A percentile compares a stretch with the other conserved stretches of the same genome.
Conservation (phyloP, 495 filamentous ascomycete species). For the Annulohypoxylon moriforme region DNA sequence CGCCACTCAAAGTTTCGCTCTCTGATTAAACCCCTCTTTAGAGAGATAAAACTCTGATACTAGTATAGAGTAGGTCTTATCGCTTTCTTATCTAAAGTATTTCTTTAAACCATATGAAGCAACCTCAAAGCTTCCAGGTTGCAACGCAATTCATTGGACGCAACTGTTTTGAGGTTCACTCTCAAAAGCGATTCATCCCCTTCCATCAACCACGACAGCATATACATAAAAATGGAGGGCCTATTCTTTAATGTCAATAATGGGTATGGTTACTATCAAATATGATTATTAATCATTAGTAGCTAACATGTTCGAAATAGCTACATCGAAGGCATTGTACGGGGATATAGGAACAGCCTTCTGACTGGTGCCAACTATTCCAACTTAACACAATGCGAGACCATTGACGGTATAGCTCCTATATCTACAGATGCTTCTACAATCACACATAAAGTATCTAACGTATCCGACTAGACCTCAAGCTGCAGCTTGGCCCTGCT, state of each 20-base stretch:
- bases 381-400: slow-evolving; percentile 98
- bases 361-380: slow-evolving; percentile 91
- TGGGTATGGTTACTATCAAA: slow-evolving; percentile 67
- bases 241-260: slow-evolving; percentile 96
- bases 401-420: slow-evolving; percentile 81
- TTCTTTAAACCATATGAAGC: slow-evolving; percentile 15
- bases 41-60: neutral
- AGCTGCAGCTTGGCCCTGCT: slow-evolving; percentile 93
- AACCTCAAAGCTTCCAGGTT: slow-evolving; percentile 34
- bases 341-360: slow-evolving; percentile 94
- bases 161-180: slow-evolving; percentile 29
- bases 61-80: neutral
- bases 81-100: slow-evolving; percentile 12
- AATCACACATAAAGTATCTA: slow-evolving; percentile 17
- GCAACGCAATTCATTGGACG: slow-evolving; percentile 29
- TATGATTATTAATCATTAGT: slow-evolving; percentile 9
- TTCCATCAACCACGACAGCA: slow-evolving; percentile 47
- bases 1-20: slow-evolving; percentile 25
- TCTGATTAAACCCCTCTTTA: neutral
- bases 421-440: neutral
- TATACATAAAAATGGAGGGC: slow-evolving; percentile 79
- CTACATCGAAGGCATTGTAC: slow-evolving; percentile 96
- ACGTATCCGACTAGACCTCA: slow-evolving; percentile 77
- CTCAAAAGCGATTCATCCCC: slow-evolving; percentile 24
- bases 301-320: slow-evolving; percentile 60